Percentiles rank a stretch among this genome's conserved stretches.
phyloP scores from a whole-genome alignment of 1,139 yeast species.

The Suhomyces maxii region DNA sequence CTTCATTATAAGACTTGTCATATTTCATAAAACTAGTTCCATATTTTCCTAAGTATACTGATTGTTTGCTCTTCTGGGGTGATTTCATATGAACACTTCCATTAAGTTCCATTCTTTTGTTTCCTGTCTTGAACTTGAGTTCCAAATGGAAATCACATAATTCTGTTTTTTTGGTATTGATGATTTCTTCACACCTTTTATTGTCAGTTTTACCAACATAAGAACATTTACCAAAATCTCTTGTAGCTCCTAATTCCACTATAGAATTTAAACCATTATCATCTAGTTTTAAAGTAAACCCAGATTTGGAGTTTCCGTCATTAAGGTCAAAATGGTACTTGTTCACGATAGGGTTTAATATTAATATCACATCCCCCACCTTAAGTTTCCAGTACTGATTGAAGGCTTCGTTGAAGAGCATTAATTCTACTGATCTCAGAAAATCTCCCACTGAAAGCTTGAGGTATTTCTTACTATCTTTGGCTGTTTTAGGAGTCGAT shows the following conservation, averaged over 20 bases:
- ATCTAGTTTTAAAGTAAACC: constrained; percentile 63
- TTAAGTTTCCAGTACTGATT: constrained; percentile 69
- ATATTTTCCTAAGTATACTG: constrained; percentile 19
- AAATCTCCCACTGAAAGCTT: constrained; percentile 70
- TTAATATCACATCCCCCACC: constrained; percentile 71
- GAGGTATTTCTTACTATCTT: constrained; percentile 52
- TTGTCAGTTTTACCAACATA: constrained; percentile 38
- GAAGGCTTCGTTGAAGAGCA: constrained; percentile 68
- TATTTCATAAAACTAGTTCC: constrained; percentile 10
- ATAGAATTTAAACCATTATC: constrained; percentile 51
- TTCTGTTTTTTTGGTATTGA: constrained; percentile 52
- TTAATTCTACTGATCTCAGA: constrained; percentile 52
- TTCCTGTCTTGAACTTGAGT: constrained; percentile 49
- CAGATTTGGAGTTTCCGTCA: constrained; percentile 17
- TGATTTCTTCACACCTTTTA: constrained; percentile 59
- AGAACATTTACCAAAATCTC: constrained; percentile 70
- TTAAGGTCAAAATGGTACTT: constrained; percentile 14
- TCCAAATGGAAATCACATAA: constrained; percentile 77
- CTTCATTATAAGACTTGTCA: constrained; percentile 25
- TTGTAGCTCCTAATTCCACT: constrained; percentile 72
- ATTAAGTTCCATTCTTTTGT: constrained; percentile 72
- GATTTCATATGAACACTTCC: constrained; percentile 52
- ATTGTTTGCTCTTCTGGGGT: constrained; percentile 28
- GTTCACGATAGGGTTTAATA: constrained; percentile 69
- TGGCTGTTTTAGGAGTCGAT: constrained; percentile 49